Conservation (phyloP, 2,329 filamentous ascomycete species). For the Alternaria brassicae region DNA sequence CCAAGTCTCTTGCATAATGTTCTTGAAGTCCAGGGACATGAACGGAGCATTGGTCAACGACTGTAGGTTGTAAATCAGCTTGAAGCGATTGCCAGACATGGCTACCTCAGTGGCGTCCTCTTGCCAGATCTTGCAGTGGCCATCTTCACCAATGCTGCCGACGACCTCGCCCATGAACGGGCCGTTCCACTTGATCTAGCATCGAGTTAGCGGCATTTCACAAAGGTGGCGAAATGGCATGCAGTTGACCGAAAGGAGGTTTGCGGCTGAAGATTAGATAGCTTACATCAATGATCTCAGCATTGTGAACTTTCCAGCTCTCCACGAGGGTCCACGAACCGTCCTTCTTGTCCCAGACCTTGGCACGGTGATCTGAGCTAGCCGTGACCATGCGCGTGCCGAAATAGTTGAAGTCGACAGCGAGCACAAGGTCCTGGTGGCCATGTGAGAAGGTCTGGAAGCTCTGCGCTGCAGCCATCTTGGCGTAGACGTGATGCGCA, state of each 20-base stretch:
- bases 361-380: constrained; percentile 89
- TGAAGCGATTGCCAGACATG: constrained; percentile 79
- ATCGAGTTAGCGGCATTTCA: constrained; percentile 28
- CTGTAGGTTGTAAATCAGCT: constrained; percentile 66
- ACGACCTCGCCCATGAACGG: constrained; percentile 88
- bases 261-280: constrained; percentile 24
- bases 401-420: constrained; percentile 89
- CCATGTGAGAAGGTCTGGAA: constrained; percentile 72
- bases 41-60: constrained; percentile 74
- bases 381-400: constrained; percentile 91
- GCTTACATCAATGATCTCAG: constrained; percentile 84
- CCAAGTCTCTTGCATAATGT: constrained; percentile 83
- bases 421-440: constrained; percentile 81
- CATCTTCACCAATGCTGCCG: constrained; percentile 87
- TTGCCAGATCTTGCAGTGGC: constrained; percentile 89
- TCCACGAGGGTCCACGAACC: constrained; percentile 82
- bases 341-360: constrained; percentile 84
- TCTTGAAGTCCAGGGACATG: constrained; percentile 84
- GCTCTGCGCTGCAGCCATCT: constrained; percentile 47
- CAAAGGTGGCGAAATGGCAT: constrained; percentile 25
- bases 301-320: constrained; percentile 88
- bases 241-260: constrained; percentile 25
- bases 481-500: constrained; percentile 40
- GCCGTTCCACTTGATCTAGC: constrained; percentile 88
- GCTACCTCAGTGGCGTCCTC: constrained; percentile 84